phyloP scores from a whole-genome alignment of 1,284 basidiomycete species.

The Sphagnurus paluster region DNA sequence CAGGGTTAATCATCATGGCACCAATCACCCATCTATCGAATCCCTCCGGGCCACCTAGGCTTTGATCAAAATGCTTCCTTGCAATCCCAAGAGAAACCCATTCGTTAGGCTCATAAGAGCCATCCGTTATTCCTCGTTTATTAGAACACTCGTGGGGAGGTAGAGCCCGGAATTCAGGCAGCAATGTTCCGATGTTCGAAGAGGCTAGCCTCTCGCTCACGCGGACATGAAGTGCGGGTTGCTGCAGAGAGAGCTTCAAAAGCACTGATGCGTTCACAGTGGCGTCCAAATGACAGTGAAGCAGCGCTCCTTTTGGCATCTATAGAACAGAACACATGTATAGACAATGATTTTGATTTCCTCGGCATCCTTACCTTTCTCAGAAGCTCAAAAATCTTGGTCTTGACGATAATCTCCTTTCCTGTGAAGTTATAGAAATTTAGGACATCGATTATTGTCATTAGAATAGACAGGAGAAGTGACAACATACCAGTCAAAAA shows the following conservation, averaged over 20 bases:
- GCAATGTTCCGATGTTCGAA: conserved; percentile 36
- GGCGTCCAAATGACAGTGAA: conserved; percentile 72
- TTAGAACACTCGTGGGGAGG: conserved; percentile 34
- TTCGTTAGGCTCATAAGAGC: conserved; percentile 38
- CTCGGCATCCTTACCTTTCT: conserved; percentile 42
- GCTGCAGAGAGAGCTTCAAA: conserved; percentile 50
- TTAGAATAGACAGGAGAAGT: not conserved
- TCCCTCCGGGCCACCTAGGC: conserved; percentile 58
- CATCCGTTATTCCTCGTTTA: conserved; percentile 41
- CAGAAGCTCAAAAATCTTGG: conserved; percentile 58
- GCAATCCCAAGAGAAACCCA: conserved; percentile 61
- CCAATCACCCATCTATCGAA: conserved; percentile 67
- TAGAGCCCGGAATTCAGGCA: conserved; percentile 54
- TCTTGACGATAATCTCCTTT: conserved; percentile 55
- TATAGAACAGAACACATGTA: conserved; percentile 23
- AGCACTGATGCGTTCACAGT: conserved; percentile 58
- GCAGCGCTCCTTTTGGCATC: conserved; percentile 77
- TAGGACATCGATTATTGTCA: not conserved
- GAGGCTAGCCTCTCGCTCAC: conserved; percentile 36
- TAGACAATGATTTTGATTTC: conserved; percentile 6
- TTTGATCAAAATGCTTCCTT: conserved; percentile 47
- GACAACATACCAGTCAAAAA: conserved; percentile 58
- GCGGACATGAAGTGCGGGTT: conserved; percentile 61
- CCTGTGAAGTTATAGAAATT: conserved; percentile 33
- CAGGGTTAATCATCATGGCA: conserved; percentile 62